Evolutionary conservation across 208 protist species (phyloP).

Genomic region (Trypanosoma mega): DNA sequence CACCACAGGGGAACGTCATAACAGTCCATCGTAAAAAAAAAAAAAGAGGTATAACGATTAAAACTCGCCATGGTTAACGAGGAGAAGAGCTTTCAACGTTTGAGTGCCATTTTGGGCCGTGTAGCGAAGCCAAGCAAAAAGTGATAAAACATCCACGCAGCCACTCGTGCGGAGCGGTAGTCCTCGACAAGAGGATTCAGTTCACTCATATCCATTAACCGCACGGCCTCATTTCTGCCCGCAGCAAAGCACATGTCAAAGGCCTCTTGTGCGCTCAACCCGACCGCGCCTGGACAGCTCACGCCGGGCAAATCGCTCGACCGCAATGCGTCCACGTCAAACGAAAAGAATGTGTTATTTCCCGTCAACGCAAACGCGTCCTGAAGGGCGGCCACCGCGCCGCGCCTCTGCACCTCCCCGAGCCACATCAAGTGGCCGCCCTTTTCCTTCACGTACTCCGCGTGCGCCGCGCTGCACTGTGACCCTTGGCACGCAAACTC

Average conservation of each 20-base stretch:
- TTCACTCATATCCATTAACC: constrained; percentile 65
- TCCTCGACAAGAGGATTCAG: constrained; percentile 65
- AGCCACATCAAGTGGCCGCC: constrained; percentile 49
- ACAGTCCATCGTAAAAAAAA: too few species aligned
- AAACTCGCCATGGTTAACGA: too few species aligned
- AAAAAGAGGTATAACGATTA: too few species aligned
- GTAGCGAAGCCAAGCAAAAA: constrained; percentile 51
- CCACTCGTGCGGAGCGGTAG: constrained; percentile 46
- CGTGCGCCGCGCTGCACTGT: constrained; percentile 58
- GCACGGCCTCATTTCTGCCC: constrained; percentile 37
- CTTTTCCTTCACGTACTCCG: constrained; percentile 43
- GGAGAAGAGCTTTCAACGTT: not conserved
- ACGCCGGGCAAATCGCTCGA: constrained; percentile 55
- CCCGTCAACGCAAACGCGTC: constrained; percentile 27
- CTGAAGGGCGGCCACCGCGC: constrained; percentile 9
- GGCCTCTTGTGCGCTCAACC: constrained; percentile 53
- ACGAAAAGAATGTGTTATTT: constrained; percentile 67
- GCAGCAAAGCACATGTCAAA: constrained; percentile 55
- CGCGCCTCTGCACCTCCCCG: constrained; percentile 17
- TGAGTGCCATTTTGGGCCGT: constrained; percentile 10
- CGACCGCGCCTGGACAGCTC: constrained; percentile 43
- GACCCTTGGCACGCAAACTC: constrained; percentile 75
- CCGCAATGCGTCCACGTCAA: constrained; percentile 65
- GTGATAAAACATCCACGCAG: constrained; percentile 61
- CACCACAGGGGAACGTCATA: too few species aligned